Conservation (phyloP, 306 rosid genomes). For the Macrotyloma uniflorum region DNA sequence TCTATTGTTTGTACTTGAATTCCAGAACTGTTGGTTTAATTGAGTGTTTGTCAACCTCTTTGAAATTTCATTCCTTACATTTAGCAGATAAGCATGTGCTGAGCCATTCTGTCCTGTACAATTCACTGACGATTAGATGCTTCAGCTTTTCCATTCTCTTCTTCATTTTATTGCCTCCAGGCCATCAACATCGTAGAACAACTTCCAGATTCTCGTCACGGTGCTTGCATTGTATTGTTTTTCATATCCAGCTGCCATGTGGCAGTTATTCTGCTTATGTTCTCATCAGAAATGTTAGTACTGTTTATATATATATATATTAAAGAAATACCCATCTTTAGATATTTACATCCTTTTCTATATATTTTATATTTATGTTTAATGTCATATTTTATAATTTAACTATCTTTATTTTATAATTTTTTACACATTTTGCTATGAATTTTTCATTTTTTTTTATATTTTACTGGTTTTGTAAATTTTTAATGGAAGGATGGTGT, state of each 20-base stretch:
- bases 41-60: not conserved
- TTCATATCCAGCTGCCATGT: not conserved
- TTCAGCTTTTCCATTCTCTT: slow-evolving; percentile 1
- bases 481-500: too few relatives aligned
- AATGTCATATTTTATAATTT: too few relatives aligned
- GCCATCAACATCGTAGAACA: not conserved
- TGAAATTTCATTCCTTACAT: not conserved
- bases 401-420: too few relatives aligned
- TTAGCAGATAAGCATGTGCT: slow-evolving; percentile 33
- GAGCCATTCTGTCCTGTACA: not conserved
- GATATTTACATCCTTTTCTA: too few relatives aligned
- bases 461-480: too few relatives aligned
- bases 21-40: not conserved
- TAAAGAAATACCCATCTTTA: too few relatives aligned
- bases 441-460: too few relatives aligned
- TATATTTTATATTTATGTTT: too few relatives aligned
- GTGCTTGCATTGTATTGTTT: not conserved
- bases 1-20: not conserved
- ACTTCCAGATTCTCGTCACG: not conserved
- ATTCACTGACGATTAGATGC: not conserved
- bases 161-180: not conserved
- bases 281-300: not conserved
- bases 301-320: too few relatives aligned
- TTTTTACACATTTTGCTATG: too few relatives aligned
- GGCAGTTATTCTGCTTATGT: not conserved